Base-by-base conservation (phyloP, 1,139 yeast species). In the Spencermartinsiella ligniputridi region DNA sequence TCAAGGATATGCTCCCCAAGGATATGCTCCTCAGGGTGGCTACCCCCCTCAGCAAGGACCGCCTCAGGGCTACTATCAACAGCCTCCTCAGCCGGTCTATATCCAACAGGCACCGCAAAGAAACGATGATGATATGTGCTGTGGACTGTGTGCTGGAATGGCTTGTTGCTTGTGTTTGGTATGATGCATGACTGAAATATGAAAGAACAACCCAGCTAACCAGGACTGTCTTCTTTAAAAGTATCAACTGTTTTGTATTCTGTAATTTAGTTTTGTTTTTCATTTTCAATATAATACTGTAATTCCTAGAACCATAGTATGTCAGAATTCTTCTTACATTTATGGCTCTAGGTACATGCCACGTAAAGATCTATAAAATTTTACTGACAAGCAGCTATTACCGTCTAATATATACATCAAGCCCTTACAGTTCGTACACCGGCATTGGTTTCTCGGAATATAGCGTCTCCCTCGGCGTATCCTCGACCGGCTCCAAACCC, bases 401-500 rank as follows among this genome's bases (percentile, higher is more conserved):
- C 25, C 6, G 9, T 22, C 6, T 22, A 22, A 22, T 22, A 22
- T 22, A 22, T 11, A 22, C 22, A 18, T 39, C 52, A 64, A 32
- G 67, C 67, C 54, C 59, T 58, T 37, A 64, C 66, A n/a, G 60
- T 54, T 48, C 68, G 60, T 24, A 63, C 62, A 40, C 68, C 68
- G 35, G 65, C 64, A 40, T 55, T 54, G 44, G 62, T 56, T 45
- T 63, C 62, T 46, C 97, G 83, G 77, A 92, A 90, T 48, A 90
- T 85, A 52, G 97, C 95, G 64, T 92, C 97, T 51, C 97, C 98
- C 73, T 92, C 98, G 52, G 97, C 81, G 69, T 89, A 92, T 44
- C 96, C 96, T 72, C 97, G 84, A 55, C 98, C 98, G 52, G 90
- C 76, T 53, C 98, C 98, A 60, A 92, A 90, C 35, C 97, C 98